Percentiles rank a stretch among this genome's conserved stretches.
These are phyloP conservation scores for Noccaea caerulescens DNA, from an alignment of 345 rosid species.

Conservation along the genomic window DNA sequence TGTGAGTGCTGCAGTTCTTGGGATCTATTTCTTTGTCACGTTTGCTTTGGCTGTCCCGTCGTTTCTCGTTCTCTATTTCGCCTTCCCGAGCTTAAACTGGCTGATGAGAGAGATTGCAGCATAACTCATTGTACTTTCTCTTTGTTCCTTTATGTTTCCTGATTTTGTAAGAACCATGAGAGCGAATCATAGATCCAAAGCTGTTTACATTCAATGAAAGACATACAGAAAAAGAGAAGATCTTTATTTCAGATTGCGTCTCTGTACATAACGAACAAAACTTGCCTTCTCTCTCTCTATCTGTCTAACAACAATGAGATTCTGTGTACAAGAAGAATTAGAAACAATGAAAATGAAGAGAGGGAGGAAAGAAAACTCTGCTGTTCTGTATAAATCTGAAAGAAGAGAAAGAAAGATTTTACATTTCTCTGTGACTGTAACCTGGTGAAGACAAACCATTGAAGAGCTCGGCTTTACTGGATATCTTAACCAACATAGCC, in stretches of 20 bases:
- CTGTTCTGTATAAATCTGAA: constrained; percentile 29
- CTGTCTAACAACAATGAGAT: constrained; percentile 27
- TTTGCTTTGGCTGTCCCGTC: constrained; percentile 69
- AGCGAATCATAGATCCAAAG: constrained; percentile 8
- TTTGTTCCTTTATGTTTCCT: constrained; percentile 28
- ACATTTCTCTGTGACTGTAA: constrained; percentile 43
- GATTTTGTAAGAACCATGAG: constrained; percentile 25
- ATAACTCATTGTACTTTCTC: constrained; percentile 30
- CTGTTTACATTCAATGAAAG: constrained; percentile 12
- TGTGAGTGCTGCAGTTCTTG: constrained; percentile 64
- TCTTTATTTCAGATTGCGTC: constrained; percentile 15
- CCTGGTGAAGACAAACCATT: constrained; percentile 46
- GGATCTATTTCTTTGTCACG: constrained; percentile 61
- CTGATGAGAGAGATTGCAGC: constrained; percentile 67
- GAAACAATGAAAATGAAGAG: constrained; percentile 35
- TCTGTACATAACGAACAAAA: constrained; percentile 37
- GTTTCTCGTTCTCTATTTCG: constrained; percentile 60
- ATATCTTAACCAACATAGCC: constrained; percentile 57
- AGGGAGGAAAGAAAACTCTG: constrained; percentile 21
- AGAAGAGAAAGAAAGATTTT: constrained; percentile 29
- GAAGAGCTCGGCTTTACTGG: constrained; percentile 46
- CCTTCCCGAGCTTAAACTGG: constrained; percentile 69
- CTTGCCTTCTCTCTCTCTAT: constrained; percentile 17
- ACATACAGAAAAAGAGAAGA: constrained; percentile 30
- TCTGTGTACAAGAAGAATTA: constrained; percentile 48